Percentiles rank a stretch among this genome's conserved stretches.
Evolutionary conservation across 108 stramenopile species (phyloP).

Genomic region (Nannochloropsis gaditana): DNA sequence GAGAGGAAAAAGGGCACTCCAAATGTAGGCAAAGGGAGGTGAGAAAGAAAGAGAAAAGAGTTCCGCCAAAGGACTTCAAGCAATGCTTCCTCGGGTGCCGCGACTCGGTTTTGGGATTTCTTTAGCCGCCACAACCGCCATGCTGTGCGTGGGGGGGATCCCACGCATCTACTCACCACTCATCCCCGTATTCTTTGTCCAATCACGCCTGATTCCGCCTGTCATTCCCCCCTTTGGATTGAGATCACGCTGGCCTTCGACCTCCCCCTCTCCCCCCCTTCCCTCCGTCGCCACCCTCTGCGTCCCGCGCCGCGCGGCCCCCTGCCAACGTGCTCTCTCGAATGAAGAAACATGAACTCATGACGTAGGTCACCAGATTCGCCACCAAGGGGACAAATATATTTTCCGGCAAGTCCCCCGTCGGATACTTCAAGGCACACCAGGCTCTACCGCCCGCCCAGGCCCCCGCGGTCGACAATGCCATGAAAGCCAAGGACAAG

Average conservation of each 20-base stretch:
- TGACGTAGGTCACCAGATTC: neutral
- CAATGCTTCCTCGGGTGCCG: neutral
- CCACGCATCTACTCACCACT: neutral
- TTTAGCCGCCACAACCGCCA: neutral
- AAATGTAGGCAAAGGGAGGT: neutral
- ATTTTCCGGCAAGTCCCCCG: neutral
- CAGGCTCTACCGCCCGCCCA: neutral
- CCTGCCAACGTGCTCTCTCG: neutral
- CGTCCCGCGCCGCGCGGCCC: neutral
- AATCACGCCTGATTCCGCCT: neutral
- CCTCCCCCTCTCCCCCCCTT: neutral
- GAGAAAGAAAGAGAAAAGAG: neutral
- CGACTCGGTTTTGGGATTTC: neutral
- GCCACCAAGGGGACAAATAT: conserved; percentile 4
- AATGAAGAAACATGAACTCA: conserved; percentile 20
- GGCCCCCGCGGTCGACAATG: neutral
- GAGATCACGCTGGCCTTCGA: neutral
- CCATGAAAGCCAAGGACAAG: neutral
- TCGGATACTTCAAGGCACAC: neutral
- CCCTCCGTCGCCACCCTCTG: neutral
- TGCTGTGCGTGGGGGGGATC: neutral
- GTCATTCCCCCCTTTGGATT: neutral
- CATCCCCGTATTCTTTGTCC: neutral
- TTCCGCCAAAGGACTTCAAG: neutral
- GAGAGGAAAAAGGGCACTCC: neutral